A percentile compares a stretch with the other conserved stretches of the same genome.
Evolutionary conservation across 75 land plant genomes (phyloP).

Genomic region (Ceratopteris richardii): DNA sequence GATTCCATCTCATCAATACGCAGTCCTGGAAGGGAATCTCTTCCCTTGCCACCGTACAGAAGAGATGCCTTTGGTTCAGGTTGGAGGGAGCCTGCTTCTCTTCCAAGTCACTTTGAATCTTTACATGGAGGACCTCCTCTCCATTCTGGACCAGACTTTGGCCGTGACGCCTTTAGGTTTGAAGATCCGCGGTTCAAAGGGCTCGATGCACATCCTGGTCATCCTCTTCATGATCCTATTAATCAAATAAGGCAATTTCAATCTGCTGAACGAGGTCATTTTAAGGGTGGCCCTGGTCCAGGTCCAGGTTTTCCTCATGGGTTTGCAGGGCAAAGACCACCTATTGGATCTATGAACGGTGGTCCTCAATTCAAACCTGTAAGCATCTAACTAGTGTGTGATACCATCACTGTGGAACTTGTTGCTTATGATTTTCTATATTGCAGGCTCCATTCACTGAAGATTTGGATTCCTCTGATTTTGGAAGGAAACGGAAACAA

Average conservation of each 20-base stretch:
- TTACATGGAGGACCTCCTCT: conserved; percentile 16
- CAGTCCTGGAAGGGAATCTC: conserved; percentile 44
- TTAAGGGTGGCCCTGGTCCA: conserved; percentile 13
- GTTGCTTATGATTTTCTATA: conserved; percentile 1
- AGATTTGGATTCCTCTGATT: conserved; percentile 40
- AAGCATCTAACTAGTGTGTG: conserved; percentile 8
- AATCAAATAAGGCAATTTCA: conserved; percentile 13
- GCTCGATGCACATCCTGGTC: conserved; percentile 13
- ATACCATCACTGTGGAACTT: not conserved
- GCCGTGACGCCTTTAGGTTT: conserved; percentile 24
- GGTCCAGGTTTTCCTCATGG: conserved; percentile 16
- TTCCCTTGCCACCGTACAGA: not conserved
- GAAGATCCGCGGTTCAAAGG: conserved; percentile 21
- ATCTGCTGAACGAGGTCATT: conserved; percentile 7
- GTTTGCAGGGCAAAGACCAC: conserved; percentile 22
- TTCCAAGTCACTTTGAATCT: conserved; percentile 12
- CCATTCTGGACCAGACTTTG: conserved; percentile 21
- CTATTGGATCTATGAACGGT: conserved; percentile 27
- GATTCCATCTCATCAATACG: conserved; percentile 28
- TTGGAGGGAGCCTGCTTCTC: conserved; percentile 18
- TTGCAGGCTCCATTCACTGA: conserved; percentile 16
- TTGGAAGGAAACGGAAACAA: conserved; percentile 44
- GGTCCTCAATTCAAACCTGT: conserved; percentile 26
- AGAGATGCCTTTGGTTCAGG: conserved; percentile 13
- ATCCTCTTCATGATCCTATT: conserved; percentile 18